A percentile compares a stretch with the other conserved stretches of the same genome.
phyloP scores from a whole-genome alignment of 2,329 filamentous ascomycete species.

The Talaromyces sp. region DNA sequence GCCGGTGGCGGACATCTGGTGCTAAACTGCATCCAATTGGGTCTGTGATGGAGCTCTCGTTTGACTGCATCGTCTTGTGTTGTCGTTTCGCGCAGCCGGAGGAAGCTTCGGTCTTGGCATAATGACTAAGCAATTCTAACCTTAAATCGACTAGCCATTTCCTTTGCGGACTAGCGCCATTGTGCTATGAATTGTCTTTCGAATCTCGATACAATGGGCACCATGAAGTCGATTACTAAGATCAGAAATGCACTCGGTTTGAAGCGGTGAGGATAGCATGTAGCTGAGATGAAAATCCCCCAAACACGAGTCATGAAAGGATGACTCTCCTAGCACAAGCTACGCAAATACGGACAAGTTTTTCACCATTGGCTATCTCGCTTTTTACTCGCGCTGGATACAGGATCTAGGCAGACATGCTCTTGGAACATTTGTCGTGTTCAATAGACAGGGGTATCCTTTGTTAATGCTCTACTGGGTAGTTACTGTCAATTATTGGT shows the following conservation, averaged over 20 bases:
- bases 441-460: neutral
- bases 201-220: neutral
- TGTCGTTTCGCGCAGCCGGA: conserved; percentile 2
- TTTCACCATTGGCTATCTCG: neutral
- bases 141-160: neutral
- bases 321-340: neutral
- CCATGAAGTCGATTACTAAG: neutral
- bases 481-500: too few species aligned
- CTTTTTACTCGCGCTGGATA: neutral
- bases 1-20: conserved; percentile 39
- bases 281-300: neutral
- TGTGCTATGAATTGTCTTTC: neutral
- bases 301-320: neutral
- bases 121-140: conserved; percentile 2
- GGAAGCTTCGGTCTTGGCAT: conserved; percentile 10
- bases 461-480: neutral
- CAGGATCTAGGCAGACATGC: neutral
- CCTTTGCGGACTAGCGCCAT: neutral
- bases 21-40: conserved; percentile 13
- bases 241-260: neutral
- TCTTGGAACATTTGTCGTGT: neutral
- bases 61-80: neutral
- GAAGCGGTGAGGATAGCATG: neutral
- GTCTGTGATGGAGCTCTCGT: neutral
- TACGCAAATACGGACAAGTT: neutral